These are phyloP conservation scores for Casuarina cunninghamiana DNA, from an alignment of 306 rosid genomes.

Conservation along the genomic window DNA sequence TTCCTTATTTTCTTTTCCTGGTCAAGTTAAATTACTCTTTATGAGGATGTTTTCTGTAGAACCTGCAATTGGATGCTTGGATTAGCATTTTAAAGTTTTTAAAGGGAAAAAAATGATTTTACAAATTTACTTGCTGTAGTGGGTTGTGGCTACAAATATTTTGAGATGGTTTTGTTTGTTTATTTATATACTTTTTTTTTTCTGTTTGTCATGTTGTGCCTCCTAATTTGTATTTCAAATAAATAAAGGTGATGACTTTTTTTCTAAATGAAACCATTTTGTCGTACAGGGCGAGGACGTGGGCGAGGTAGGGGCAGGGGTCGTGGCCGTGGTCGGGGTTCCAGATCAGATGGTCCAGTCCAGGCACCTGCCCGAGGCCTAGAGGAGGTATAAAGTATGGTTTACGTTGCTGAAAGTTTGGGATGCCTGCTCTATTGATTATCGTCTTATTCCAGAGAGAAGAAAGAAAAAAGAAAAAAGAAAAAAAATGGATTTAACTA, in stretches of 20 bases:
- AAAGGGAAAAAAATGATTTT: neutral
- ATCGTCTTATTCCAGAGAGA: neutral
- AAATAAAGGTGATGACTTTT: neutral
- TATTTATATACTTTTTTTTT: neutral
- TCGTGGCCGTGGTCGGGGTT: slow-evolving; percentile 11
- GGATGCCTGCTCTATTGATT: slow-evolving; percentile 16
- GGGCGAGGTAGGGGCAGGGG: slow-evolving; percentile 26
- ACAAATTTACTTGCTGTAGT: neutral
- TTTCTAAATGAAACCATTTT: neutral
- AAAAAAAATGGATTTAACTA: neutral
- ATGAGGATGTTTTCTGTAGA: neutral
- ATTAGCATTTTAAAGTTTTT: neutral
- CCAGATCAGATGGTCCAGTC: slow-evolving; percentile 14
- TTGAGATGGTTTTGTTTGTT: neutral
- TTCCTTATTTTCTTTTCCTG: neutral
- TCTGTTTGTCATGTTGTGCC: neutral
- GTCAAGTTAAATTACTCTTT: neutral
- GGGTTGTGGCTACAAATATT: neutral
- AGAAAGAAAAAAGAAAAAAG: slow-evolving; percentile 7
- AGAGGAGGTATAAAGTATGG: slow-evolving; percentile 3
- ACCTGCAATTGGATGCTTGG: neutral
- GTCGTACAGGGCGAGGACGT: slow-evolving; percentile 14
- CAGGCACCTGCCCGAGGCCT: slow-evolving; percentile 15
- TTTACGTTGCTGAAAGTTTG: slow-evolving; percentile 7
- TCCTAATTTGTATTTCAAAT: neutral